Percentiles rank a stretch among this genome's conserved stretches.
These are phyloP conservation scores for Claviceps sorghi DNA, from an alignment of 2,329 filamentous ascomycete species.

Conservation along the genomic window DNA sequence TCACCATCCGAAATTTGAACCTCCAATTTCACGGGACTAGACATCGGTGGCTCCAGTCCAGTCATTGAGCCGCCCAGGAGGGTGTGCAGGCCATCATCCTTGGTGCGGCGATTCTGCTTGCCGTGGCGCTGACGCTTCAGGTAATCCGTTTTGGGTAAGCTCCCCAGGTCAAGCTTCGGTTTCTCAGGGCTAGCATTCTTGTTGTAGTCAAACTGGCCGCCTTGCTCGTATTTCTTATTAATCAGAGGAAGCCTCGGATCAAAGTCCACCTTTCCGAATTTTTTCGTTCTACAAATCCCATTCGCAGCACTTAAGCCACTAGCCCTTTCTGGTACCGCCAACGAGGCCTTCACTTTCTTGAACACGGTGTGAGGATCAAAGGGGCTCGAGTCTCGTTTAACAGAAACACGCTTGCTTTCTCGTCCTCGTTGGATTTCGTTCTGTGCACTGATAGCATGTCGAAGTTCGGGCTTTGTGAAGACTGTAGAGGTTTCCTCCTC, in stretches of 20 bases:
- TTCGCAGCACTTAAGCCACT: conserved; percentile 11
- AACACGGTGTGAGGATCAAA: conserved; percentile 45
- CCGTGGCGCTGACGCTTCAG: conserved; percentile 33
- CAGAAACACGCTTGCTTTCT: conserved; percentile 16
- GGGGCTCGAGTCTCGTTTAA: conserved; percentile 40
- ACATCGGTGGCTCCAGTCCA: conserved; percentile 12
- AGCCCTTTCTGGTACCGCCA: conserved; percentile 14
- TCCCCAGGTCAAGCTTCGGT: conserved; percentile 16
- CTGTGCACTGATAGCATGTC: conserved; percentile 41
- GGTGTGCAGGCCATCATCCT: conserved; percentile 12
- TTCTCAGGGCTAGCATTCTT: conserved; percentile 18
- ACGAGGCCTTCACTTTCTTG: conserved; percentile 39
- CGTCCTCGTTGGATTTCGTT: conserved; percentile 24
- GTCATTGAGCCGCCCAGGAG: conserved; percentile 16
- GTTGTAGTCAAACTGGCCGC: conserved; percentile 36
- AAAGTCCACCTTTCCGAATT: conserved; percentile 41
- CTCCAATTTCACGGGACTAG: conserved; percentile 26
- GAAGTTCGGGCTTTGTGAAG: conserved; percentile 46
- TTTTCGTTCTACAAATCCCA: conserved; percentile 25
- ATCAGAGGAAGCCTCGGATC: conserved; percentile 37
- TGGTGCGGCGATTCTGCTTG: conserved; percentile 24
- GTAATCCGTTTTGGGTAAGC: conserved; percentile 32
- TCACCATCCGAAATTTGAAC: conserved; percentile 28
- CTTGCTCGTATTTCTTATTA: conserved; percentile 44
- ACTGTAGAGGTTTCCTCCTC: conserved; percentile 18